These are phyloP conservation scores for Cruciata laevipes DNA, from an alignment of 257 asterid species.

Conservation along the genomic window DNA sequence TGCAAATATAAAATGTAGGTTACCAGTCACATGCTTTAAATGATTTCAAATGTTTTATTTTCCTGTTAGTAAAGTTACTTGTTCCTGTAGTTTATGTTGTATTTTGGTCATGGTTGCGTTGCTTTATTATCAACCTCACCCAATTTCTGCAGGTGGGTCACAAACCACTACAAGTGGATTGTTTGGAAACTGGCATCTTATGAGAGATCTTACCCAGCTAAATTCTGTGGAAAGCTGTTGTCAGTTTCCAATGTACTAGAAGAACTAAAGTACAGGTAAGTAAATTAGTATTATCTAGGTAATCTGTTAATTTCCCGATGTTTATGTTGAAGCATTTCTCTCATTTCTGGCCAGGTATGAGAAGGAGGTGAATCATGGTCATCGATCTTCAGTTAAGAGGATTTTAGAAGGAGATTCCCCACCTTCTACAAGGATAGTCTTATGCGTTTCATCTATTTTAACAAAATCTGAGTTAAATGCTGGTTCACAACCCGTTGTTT, in stretches of 20 bases:
- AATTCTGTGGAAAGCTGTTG: slow-evolving; percentile 60
- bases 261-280: slow-evolving; percentile 77
- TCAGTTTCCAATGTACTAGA: slow-evolving; percentile 74
- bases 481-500: slow-evolving; percentile 34
- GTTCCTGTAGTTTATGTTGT: neutral
- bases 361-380: slow-evolving; percentile 90
- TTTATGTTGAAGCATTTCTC: slow-evolving; percentile 17
- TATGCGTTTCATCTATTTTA: slow-evolving; percentile 69
- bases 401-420: slow-evolving; percentile 79
- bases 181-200: slow-evolving; percentile 91
- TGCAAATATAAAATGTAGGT: neutral
- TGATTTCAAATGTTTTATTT: neutral
- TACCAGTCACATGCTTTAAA: neutral
- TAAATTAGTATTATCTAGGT: slow-evolving; percentile 8
- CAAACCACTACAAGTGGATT: slow-evolving; percentile 89
- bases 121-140: neutral
- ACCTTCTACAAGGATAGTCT: slow-evolving; percentile 80
- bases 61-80: neutral
- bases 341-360: slow-evolving; percentile 54
- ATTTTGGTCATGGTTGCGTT: neutral
- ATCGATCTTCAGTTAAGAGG: slow-evolving; percentile 78
- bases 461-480: slow-evolving; percentile 26
- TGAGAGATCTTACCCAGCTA: slow-evolving; percentile 75
- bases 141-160: slow-evolving; percentile 57
- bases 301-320: slow-evolving; percentile 14